Conservation (phyloP, 2,329 filamentous ascomycete genomes). For the Talaromyces albobiverticillius region DNA sequence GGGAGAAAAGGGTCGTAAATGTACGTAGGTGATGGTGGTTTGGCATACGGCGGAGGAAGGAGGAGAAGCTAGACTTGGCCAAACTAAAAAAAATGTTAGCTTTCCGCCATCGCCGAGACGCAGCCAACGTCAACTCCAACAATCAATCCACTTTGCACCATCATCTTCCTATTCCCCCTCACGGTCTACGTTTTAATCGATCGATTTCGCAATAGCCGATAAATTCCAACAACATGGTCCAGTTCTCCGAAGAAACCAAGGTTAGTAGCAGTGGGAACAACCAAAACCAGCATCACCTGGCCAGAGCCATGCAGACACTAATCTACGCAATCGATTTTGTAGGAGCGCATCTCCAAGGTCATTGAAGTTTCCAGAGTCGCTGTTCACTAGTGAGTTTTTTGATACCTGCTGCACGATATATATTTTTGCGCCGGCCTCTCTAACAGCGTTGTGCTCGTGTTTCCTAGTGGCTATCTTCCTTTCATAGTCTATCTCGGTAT, state of each 20-base stretch:
- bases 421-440: neutral
- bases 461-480: slow-evolving; percentile 81
- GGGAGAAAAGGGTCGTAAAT: neutral
- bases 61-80: slow-evolving; percentile 5
- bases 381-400: slow-evolving; percentile 81
- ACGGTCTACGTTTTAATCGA: neutral
- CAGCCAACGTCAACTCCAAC: slow-evolving; percentile 21
- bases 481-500: slow-evolving; percentile 94
- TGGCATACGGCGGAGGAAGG: neutral
- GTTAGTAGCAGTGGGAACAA: slow-evolving; percentile 55
- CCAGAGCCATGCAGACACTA: neutral
- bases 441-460: slow-evolving; percentile 6
- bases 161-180: neutral
- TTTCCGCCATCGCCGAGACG: slow-evolving; percentile 9
- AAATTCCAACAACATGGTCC: slow-evolving; percentile 44
- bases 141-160: neutral
- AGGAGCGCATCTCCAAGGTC: slow-evolving; percentile 98
- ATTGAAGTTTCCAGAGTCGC: slow-evolving; percentile 92
- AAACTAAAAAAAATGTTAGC: slow-evolving; percentile 16
- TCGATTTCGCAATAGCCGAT: neutral
- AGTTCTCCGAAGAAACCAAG: slow-evolving; percentile 96
- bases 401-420: neutral
- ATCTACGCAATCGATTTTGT: slow-evolving; percentile 8
- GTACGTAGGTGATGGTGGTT: neutral
- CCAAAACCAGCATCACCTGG: neutral